Conservation (phyloP, 2,329 filamentous ascomycete species). For the Aspergillus fijiensis region DNA sequence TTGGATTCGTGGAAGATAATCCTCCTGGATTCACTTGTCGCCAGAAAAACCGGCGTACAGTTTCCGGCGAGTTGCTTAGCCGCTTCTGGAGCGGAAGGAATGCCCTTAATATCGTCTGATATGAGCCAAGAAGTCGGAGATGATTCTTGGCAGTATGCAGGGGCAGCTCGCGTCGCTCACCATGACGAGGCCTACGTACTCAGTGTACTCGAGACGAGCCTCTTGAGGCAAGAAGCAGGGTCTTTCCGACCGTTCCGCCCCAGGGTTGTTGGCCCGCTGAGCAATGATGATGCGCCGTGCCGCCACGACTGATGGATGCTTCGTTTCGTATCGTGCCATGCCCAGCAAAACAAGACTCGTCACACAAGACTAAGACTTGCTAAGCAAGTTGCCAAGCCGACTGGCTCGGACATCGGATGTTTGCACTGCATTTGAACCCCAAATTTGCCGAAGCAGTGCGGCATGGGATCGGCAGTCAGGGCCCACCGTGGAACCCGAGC, state of each 20-base stretch:
- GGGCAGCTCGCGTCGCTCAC: not conserved
- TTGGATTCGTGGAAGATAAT: not conserved
- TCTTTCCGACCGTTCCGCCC: not conserved
- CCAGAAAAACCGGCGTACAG: not conserved
- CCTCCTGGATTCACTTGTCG: not conserved
- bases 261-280: not conserved
- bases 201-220: not conserved
- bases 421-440: not conserved
- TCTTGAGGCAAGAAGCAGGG: not conserved
- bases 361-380: not conserved
- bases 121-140: not conserved
- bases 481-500: not conserved
- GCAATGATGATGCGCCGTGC: not conserved
- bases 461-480: not conserved
- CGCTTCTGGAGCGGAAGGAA: not conserved
- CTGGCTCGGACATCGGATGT: not conserved
- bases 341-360: not conserved
- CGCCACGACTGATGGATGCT: not conserved
- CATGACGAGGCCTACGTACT: not conserved
- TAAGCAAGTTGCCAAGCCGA: not conserved
- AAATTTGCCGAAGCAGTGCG: not conserved
- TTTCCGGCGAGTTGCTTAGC: not conserved
- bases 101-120: not conserved
- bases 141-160: not conserved
- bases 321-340: not conserved